phyloP scores from a whole-genome alignment of 2,329 filamentous ascomycete species.

The Ceratocystis diversiconidia region DNA sequence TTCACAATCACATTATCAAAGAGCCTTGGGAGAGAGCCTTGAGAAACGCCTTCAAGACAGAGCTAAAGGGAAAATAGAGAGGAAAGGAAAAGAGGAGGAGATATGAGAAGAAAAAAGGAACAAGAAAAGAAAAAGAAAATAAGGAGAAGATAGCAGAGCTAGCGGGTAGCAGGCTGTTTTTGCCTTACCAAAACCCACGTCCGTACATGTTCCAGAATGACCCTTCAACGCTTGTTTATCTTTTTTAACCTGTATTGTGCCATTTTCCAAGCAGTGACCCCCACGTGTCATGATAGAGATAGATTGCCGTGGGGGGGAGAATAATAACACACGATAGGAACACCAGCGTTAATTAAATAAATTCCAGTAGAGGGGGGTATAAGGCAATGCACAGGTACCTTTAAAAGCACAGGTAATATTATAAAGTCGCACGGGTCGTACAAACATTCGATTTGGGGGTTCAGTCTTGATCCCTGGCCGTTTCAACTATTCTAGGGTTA shows the following conservation, averaged over 20 bases:
- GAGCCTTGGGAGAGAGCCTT: background rate
- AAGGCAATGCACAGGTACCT: no score
- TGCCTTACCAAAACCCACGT: background rate
- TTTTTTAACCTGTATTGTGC: background rate
- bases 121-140: background rate
- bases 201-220: background rate
- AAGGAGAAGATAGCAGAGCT: background rate
- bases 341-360: no score
- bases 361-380: no score
- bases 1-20: background rate
- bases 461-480: background rate
- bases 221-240: constrained; percentile 5
- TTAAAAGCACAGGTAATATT: no score
- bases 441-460: background rate
- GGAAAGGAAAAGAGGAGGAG: background rate
- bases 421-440: background rate
- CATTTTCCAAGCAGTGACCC: background rate
- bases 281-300: constrained; percentile 3
- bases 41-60: background rate
- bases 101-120: background rate
- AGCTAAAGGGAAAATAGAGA: background rate
- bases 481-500: background rate
- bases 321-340: background rate
- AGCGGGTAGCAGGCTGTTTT: background rate
- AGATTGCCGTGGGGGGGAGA: background rate